Percentiles rank a stretch among this genome's conserved stretches.
phyloP scores from a whole-genome alignment of 768 basidiomycete genomes.

The Dioszegia hungarica region DNA sequence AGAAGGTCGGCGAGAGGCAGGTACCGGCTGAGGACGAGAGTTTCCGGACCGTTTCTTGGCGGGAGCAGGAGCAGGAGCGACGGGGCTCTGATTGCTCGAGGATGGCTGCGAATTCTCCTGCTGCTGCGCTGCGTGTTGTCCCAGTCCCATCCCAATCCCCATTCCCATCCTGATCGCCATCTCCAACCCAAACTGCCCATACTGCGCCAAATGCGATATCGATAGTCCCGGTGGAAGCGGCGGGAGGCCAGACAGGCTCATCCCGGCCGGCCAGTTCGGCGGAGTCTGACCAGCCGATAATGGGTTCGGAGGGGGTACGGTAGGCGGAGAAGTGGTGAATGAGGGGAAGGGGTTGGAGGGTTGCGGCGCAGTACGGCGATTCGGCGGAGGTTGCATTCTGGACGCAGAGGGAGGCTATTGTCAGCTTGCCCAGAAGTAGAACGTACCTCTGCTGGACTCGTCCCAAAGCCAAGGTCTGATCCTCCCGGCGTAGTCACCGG shows the following conservation, averaged over 20 bases:
- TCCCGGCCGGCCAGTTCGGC: slow-evolving; percentile 16
- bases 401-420: not conserved
- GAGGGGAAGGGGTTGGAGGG: slow-evolving; percentile 7
- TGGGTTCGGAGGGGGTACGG: slow-evolving; percentile 6
- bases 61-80: not conserved
- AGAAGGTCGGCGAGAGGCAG: not conserved
- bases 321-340: slow-evolving; percentile 21
- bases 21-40: not conserved
- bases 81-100: not conserved
- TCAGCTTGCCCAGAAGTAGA: not conserved
- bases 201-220: slow-evolving; percentile 40
- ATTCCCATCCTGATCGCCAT: slow-evolving; percentile 48
- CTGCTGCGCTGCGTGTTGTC: slow-evolving; percentile 16
- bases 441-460: slow-evolving; percentile 32
- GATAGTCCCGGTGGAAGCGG: slow-evolving; percentile 44
- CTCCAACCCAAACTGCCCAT: slow-evolving; percentile 43
- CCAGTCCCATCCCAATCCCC: slow-evolving; percentile 45
- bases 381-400: not conserved
- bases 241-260: slow-evolving; percentile 29
- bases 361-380: slow-evolving; percentile 8
- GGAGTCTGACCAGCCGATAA: not conserved
- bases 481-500: slow-evolving; percentile 40
- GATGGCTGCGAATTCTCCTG: not conserved
- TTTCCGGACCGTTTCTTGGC: not conserved
- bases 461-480: slow-evolving; percentile 23